These are phyloP conservation scores for Russula emetica DNA, from an alignment of 768 basidiomycete genomes.

Conservation along the genomic window DNA sequence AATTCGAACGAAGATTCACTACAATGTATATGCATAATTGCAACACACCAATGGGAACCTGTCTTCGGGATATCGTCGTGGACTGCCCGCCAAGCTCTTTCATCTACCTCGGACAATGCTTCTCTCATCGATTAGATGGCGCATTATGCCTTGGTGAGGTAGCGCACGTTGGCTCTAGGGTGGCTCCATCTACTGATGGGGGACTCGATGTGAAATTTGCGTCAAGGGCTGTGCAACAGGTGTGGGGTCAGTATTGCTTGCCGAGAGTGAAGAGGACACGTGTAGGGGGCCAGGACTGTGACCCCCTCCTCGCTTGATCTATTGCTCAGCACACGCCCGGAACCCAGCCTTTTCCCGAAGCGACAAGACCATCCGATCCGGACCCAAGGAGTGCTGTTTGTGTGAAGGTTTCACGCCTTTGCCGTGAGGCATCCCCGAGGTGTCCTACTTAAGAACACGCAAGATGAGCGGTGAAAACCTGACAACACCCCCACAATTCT, in stretches of 20 bases:
- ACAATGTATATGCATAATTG: slow-evolving; percentile 15
- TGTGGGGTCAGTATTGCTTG: not conserved
- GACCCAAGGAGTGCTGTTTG: slow-evolving; percentile 1
- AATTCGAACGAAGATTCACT: slow-evolving; percentile 17
- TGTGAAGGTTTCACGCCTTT: slow-evolving; percentile 15
- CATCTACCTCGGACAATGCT: not conserved
- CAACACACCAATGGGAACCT: not conserved
- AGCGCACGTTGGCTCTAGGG: not conserved
- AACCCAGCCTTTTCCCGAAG: slow-evolving; percentile 11
- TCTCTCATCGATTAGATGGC: slow-evolving; percentile 1
- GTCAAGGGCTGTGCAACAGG: slow-evolving; percentile 19
- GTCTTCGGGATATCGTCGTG: not conserved
- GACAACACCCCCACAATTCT: slow-evolving; percentile 10
- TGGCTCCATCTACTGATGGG: not conserved
- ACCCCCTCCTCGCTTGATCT: slow-evolving; percentile 14
- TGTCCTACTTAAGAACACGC: slow-evolving; percentile 16
- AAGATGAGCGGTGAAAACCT: not conserved
- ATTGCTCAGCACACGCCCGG: slow-evolving; percentile 18
- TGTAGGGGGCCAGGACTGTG: not conserved
- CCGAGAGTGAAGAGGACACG: slow-evolving; percentile 16
- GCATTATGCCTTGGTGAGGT: not conserved
- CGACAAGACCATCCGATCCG: slow-evolving; percentile 1
- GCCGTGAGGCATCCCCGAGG: slow-evolving; percentile 17
- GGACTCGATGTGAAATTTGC: slow-evolving; percentile 7
- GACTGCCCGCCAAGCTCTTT: slow-evolving; percentile 3